These are phyloP conservation scores for Salmacisia buchloeana DNA, from an alignment of 1,284 basidiomycete genomes.

Conservation along the genomic window DNA sequence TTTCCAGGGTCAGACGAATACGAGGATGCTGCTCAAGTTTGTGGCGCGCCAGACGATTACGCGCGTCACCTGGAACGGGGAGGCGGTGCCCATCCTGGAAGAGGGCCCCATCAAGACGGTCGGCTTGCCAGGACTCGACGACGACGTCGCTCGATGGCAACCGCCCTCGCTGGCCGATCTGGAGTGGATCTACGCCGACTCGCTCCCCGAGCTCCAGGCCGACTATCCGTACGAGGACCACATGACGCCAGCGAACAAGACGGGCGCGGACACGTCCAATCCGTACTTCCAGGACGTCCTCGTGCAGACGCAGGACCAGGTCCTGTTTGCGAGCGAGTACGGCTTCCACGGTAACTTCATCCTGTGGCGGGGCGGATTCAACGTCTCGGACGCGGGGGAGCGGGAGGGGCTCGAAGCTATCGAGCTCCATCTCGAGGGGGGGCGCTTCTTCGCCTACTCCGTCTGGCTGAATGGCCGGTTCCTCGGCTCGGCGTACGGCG, in stretches of 20 bases:
- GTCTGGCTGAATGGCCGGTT: conserved; percentile 73
- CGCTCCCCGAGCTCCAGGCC: conserved; percentile 17
- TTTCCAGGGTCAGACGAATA: conserved; percentile 19
- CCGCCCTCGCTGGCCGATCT: conserved; percentile 12
- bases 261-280: conserved; percentile 62
- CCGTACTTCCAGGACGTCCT: conserved; percentile 57
- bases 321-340: conserved; percentile 58
- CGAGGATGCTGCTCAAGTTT: conserved; percentile 11
- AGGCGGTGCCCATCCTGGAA: background rate
- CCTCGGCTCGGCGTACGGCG: conserved; percentile 63
- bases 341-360: conserved; percentile 62
- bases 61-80: conserved; percentile 19
- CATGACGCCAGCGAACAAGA: conserved; percentile 51
- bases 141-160: background rate
- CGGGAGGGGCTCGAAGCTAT: conserved; percentile 57
- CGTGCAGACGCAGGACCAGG: conserved; percentile 59
- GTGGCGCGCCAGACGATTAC: conserved; percentile 13
- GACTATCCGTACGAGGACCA: conserved; percentile 7
- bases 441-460: conserved; percentile 68
- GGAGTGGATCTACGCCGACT: conserved; percentile 16
- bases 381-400: conserved; percentile 46
- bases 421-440: conserved; percentile 70
- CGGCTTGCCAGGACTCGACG: conserved; percentile 1
- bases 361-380: conserved; percentile 74
- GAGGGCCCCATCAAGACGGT: conserved; percentile 12